phyloP scores from a whole-genome alignment of 2,329 filamentous ascomycete genomes.

The Aureobasidium melanogenum region DNA sequence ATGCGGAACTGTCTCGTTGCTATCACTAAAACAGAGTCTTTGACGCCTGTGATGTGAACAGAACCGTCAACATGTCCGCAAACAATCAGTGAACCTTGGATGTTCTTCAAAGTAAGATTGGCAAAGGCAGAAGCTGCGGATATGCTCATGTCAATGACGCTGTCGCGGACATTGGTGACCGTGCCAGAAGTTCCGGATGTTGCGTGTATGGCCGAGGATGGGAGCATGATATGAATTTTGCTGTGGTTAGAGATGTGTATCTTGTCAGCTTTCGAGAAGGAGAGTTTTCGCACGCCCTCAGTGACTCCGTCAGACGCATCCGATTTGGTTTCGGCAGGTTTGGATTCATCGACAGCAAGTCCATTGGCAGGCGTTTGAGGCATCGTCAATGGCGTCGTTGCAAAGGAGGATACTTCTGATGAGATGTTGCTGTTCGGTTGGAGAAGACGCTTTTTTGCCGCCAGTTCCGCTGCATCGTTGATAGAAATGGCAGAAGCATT shows the following conservation, averaged over 20 bases:
- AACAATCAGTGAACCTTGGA: constrained; percentile 63
- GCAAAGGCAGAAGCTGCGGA: constrained; percentile 49
- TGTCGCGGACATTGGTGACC: constrained; percentile 58
- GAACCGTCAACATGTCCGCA: constrained; percentile 72
- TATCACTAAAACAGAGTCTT: constrained; percentile 67
- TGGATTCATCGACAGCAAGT: constrained; percentile 12
- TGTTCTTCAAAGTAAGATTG: constrained; percentile 58
- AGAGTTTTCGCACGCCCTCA: constrained; percentile 33
- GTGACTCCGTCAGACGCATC: not conserved
- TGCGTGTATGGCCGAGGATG: constrained; percentile 59
- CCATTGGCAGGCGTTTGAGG: constrained; percentile 19
- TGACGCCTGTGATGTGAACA: constrained; percentile 69
- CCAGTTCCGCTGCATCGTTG: constrained; percentile 47
- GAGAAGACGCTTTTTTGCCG: constrained; percentile 20
- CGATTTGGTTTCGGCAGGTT: not conserved
- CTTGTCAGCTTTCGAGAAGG: constrained; percentile 45
- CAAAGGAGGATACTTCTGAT: constrained; percentile 30
- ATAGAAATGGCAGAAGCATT: constrained; percentile 42
- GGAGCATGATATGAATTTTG: constrained; percentile 67
- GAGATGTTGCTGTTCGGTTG: constrained; percentile 12
- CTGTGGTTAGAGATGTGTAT: constrained; percentile 52
- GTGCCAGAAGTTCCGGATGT: constrained; percentile 58
- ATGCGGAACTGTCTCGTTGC: constrained; percentile 83
- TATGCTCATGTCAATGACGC: constrained; percentile 63
- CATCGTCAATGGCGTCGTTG: constrained; percentile 25